phyloP scores from a whole-genome alignment of 225 moss, liverwort and hornwort genomes.

The Polytrichum formosum region DNA sequence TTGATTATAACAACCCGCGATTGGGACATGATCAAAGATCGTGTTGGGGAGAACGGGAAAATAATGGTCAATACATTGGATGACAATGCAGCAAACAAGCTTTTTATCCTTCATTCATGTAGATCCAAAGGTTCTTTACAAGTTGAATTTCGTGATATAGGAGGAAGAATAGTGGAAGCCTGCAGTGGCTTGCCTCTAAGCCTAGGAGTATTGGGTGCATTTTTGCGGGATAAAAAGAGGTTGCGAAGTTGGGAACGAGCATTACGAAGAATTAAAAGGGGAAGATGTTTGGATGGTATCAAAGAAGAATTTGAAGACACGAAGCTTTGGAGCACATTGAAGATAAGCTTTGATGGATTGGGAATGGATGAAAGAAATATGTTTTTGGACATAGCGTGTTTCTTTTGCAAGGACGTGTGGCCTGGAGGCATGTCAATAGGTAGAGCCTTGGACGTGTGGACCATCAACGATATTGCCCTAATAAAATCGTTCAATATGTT shows the following conservation, averaged over 20 bases:
- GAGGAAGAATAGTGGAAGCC: neutral
- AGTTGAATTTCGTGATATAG: neutral
- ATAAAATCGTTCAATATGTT: neutral
- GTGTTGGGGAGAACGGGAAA: neutral
- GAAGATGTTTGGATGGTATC: neutral
- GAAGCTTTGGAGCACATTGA: neutral
- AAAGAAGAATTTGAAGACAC: neutral
- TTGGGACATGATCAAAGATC: neutral
- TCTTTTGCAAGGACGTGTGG: neutral
- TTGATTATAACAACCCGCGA: neutral
- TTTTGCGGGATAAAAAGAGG: neutral
- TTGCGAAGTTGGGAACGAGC: neutral
- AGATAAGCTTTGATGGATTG: neutral
- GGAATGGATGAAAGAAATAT: neutral
- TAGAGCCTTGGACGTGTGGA: neutral
- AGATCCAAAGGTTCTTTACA: neutral
- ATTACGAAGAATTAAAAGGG: neutral
- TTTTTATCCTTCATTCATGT: neutral
- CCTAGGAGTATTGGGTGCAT: neutral
- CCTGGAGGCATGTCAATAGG: neutral
- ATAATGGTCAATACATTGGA: neutral
- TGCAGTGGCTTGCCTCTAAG: neutral
- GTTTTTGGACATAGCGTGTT: neutral
- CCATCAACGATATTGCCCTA: rapidly evolving
- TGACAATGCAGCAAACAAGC: neutral